These are phyloP conservation scores for Chamaenerion angustifolium DNA, from an alignment of 345 rosid genomes.

Conservation along the genomic window DNA sequence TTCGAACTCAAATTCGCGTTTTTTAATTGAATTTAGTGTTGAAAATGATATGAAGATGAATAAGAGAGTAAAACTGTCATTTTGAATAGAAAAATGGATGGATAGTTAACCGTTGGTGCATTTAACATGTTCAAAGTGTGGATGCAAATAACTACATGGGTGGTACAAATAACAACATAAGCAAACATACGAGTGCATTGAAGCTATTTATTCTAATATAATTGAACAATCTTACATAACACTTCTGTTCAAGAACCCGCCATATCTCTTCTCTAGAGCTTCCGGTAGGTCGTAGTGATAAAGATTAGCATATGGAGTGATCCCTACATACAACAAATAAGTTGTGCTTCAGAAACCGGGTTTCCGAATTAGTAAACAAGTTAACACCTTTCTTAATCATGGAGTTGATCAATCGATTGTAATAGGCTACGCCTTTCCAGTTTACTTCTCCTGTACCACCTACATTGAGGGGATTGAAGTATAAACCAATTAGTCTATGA, in stretches of 20 bases:
- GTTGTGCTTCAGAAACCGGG: background rate
- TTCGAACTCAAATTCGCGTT: too few species aligned
- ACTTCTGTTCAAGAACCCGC: conserved; percentile 4
- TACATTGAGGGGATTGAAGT: conserved; percentile 5
- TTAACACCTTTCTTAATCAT: conserved; percentile 9
- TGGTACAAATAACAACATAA: too few species aligned
- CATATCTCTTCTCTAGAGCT: conserved; percentile 7
- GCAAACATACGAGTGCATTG: too few species aligned
- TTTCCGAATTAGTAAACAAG: background rate
- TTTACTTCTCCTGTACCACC: conserved; percentile 42
- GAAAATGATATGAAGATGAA: too few species aligned
- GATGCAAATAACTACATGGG: too few species aligned
- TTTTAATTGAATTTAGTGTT: too few species aligned
- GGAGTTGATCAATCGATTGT: conserved; percentile 38
- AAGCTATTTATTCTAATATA: background rate
- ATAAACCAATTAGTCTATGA: background rate
- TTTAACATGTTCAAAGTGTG: too few species aligned
- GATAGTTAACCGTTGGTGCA: too few species aligned
- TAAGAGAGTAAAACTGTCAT: too few species aligned
- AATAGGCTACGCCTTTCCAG: conserved; percentile 34
- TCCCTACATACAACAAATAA: background rate
- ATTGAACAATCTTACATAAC: conserved; percentile 6
- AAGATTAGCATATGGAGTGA: conserved; percentile 7
- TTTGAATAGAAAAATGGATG: too few species aligned
- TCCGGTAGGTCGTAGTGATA: conserved; percentile 12